Evolutionary conservation across 192 early-diverging fungal genomes (phyloP).

Genomic region (Rhizophagus sp.): DNA sequence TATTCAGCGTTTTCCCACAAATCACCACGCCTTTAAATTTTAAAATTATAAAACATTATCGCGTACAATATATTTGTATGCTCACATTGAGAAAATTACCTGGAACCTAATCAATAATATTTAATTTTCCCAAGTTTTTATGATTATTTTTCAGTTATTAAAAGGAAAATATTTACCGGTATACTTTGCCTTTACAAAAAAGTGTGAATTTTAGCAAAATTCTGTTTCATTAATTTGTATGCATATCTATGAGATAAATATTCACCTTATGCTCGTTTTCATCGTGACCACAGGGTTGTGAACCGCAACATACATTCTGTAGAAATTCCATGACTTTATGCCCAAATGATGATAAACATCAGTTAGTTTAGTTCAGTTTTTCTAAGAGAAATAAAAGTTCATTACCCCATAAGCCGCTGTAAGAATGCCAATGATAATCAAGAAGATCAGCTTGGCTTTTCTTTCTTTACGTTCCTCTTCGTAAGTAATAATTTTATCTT

Average conservation of each 20-base stretch:
- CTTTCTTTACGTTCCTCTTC: neutral
- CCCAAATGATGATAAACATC: neutral
- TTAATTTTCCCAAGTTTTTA: neutral
- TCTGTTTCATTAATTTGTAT: neutral
- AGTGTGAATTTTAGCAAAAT: neutral
- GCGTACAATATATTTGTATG: neutral
- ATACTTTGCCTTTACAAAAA: neutral
- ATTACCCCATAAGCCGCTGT: constrained; percentile 1
- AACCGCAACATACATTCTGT: constrained; percentile 11
- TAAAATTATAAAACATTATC: neutral
- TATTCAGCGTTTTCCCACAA: neutral
- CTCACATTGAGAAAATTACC: neutral
- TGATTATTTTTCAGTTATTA: too few species aligned
- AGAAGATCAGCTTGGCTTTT: neutral
- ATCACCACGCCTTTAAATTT: neutral
- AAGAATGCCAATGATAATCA: constrained; percentile 12
- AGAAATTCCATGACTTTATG: constrained; percentile 22
- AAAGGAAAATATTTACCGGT: neutral
- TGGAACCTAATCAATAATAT: neutral
- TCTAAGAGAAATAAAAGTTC: neutral
- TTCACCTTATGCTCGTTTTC: neutral
- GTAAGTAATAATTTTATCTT: neutral
- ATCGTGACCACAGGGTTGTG: constrained; percentile 6
- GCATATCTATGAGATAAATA: neutral
- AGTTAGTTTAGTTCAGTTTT: neutral